phyloP scores from a whole-genome alignment of 306 rosid genomes.

The Hippophae tibetana region DNA sequence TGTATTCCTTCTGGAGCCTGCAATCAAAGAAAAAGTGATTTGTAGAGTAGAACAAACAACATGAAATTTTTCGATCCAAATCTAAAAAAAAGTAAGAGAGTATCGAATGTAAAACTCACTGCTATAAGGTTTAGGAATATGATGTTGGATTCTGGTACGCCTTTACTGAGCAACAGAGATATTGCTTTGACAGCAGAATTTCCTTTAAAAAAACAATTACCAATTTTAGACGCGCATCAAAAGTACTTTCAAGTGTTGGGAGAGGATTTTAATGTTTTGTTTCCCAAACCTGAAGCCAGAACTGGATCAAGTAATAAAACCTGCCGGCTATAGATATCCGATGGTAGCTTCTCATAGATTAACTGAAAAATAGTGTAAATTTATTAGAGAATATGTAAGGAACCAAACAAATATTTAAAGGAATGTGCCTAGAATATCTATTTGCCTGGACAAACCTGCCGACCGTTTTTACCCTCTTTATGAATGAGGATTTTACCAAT shows the following conservation, averaged over 20 bases:
- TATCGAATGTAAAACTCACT: constrained; percentile 6
- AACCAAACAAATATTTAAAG: neutral
- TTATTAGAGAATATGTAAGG: neutral
- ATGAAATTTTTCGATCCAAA: too few relatives aligned
- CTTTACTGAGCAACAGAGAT: constrained; percentile 19
- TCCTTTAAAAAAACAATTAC: neutral
- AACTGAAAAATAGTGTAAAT: constrained; percentile 1
- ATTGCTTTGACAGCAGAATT: constrained; percentile 21
- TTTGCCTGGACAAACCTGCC: constrained; percentile 10
- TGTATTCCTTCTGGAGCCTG: constrained; percentile 22
- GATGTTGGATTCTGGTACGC: constrained; percentile 19
- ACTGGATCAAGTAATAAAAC: constrained; percentile 20
- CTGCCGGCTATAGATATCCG: constrained; percentile 20
- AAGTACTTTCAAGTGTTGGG: neutral
- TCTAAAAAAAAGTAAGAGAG: neutral
- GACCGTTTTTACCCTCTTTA: constrained; percentile 14
- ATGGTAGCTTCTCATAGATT: constrained; percentile 20
- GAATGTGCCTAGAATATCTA: neutral
- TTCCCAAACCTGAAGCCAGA: constrained; percentile 21
- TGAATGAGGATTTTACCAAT: constrained; percentile 21
- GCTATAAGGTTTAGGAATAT: constrained; percentile 22
- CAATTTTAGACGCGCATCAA: neutral
- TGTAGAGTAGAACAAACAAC: too few relatives aligned
- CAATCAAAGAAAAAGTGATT: neutral
- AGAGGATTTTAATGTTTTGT: neutral